A percentile compares a stretch with the other conserved stretches of the same genome.
Conservation (phyloP, 2,329 filamentous ascomycete species). For the Cladosporium sp. region DNA sequence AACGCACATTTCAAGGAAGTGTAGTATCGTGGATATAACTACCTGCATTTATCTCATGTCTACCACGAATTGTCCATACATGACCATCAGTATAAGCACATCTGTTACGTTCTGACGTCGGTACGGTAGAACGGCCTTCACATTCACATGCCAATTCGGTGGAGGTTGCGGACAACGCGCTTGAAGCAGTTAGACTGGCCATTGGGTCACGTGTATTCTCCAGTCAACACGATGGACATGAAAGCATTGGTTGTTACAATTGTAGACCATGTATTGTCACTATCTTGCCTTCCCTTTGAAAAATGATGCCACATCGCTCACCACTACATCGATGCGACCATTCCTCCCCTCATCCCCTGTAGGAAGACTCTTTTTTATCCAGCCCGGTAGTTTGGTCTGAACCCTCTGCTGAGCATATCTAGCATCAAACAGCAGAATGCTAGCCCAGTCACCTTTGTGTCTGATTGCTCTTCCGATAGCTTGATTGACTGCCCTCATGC, state of each 20-base stretch:
- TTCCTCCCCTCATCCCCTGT: slow-evolving; percentile 31
- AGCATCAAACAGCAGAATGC: slow-evolving; percentile 78
- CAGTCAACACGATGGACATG: too few species aligned
- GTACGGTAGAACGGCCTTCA: neutral
- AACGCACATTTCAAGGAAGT: neutral
- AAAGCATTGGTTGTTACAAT: too few species aligned
- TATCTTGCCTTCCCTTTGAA: neutral
- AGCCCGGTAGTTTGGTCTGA: slow-evolving; percentile 73
- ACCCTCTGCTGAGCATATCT: slow-evolving; percentile 74
- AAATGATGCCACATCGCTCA: slow-evolving; percentile 10
- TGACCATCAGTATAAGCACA: neutral
- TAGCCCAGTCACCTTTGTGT: slow-evolving; percentile 82
- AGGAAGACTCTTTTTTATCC: slow-evolving; percentile 71
- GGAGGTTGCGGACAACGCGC: neutral
- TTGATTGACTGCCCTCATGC: slow-evolving; percentile 96
- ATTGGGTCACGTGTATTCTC: neutral
- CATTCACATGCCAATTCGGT: slow-evolving; percentile 6
- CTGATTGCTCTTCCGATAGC: slow-evolving; percentile 90
- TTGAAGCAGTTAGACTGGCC: neutral
- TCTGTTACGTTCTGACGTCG: neutral
- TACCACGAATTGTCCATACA: too few species aligned
- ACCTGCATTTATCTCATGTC: too few species aligned
- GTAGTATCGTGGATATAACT: too few species aligned
- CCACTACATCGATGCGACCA: slow-evolving; percentile 31
- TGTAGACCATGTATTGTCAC: too few species aligned